Base-by-base conservation (phyloP, 2,329 filamentous ascomycete genomes). In the Aspergillus neotritici region DNA sequence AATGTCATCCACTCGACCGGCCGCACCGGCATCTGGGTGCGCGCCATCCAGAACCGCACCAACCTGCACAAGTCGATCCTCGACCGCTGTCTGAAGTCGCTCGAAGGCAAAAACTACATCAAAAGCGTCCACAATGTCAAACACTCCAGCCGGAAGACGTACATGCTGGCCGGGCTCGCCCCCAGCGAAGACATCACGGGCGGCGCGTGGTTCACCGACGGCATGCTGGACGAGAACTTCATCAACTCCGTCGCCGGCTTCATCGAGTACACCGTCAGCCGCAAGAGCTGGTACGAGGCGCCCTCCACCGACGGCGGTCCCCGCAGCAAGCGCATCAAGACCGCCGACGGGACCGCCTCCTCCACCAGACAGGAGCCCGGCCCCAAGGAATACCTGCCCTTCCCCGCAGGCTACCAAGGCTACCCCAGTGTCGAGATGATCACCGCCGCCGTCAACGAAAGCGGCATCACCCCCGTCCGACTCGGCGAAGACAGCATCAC, bases 121-220 rank as follows among this genome's bases (percentile, higher is more conserved):
- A 86, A 86, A 58, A 82, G 83, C 45, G 89, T 97, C 70, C 93
- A 91, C 70, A 93, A 85, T 65, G 89, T 94, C 67, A 89, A 94
- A 69, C 84, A 86, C 61, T 87, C 88, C 21, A 86, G 84, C 53
- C 86, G 93, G 63, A 95, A 94, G 70, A 95, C 94, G 78, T 98
- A 93, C 75, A 94, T 98, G 77, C 83, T 95, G 60, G 81, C 84
- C 41, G 83, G 84, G 50, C 78, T 98, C 48, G 80, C 82, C 9
- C 91, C 93, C 0, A 87, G 84, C 41, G 90, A 96, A 49, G 86
- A 93, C 49, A 87, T 94, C 36, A 94, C 89, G 0, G 93, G 93
- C 37, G 93, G 93, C 2, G 86, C 88, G 7, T 98, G 91, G 87
- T 96, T 93, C 65, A 90, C 87, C 6, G 89, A 95, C 50, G 87